Base-by-base conservation (phyloP, 192 early-diverging fungal species). In the Coemansia furcata region DNA sequence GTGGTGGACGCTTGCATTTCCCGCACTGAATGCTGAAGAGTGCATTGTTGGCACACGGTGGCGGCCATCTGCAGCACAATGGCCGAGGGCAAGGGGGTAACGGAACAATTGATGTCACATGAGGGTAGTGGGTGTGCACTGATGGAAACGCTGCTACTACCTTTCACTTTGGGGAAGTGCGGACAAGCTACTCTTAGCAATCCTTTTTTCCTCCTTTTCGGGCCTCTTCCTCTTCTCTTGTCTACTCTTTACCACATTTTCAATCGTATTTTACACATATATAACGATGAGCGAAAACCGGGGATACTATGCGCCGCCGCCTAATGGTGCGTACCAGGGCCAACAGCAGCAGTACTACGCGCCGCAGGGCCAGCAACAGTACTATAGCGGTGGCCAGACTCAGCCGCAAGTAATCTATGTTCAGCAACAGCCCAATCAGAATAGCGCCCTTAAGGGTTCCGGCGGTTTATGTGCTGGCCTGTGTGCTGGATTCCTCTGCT, bases 381-480 rank as follows among this genome's bases (percentile, higher is more conserved):
- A 72, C 64, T 72, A 72, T 30, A 39, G 47, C 23, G 65, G 65
- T 23, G 59, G 55, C 17, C 71, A 55, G 39, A 65, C 55, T 38
- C 36, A 49, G 37, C 60, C 29, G 12, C 64, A 66, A 23, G 42
- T 62, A 4, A 33, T 55, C 43, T 66, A 68, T 17, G 66, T 30
- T 7, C 68, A 68, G 49, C 63, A 59, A 33, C 62, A 61, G 12
- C 46, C 46, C 7, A 36, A 60, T 35, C 58, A 58, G 7, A 30
- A 8, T 21, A 47, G 46, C 46, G 46, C n/a, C 19, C 46, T 47
- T 8, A 47, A 47, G 46, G 46, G 46, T 8, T 47, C 46, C 3
- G 46, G 46, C 46, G 46, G 46, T 8, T 6, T 47, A 3, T 47
- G 46, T 47, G 46, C 46, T 19, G 46, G 46, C 7, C 19, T 47